These are phyloP conservation scores for Fusarium pseudocircinatum DNA, from an alignment of 2,329 filamentous ascomycete species.

Conservation along the genomic window DNA sequence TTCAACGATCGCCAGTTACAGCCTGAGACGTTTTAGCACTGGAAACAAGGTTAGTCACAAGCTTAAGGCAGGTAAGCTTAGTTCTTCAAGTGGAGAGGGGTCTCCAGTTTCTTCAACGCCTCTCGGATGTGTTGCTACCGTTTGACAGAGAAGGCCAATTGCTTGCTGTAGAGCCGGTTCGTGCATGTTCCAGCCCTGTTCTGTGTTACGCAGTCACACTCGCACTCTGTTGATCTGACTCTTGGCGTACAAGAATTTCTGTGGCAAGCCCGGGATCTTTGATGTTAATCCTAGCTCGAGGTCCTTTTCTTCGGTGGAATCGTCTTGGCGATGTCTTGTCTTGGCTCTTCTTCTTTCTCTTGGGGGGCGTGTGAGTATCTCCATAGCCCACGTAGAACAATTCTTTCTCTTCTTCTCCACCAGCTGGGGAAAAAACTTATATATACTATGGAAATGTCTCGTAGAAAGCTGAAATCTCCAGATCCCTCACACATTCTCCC, in stretches of 20 bases:
- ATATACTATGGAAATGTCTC: conserved; percentile 20
- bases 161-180: background rate
- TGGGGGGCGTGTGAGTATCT: conserved; percentile 17
- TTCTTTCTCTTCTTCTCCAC: conserved; percentile 6
- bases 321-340: conserved; percentile 26
- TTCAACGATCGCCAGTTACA: conserved; percentile 14
- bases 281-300: background rate
- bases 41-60: conserved; percentile 1
- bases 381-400: background rate
- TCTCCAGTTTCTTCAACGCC: background rate
- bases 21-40: conserved; percentile 8
- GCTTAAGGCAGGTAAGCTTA: background rate
- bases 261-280: conserved; percentile 10
- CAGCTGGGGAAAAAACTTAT: conserved; percentile 1
- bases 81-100: background rate
- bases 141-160: background rate
- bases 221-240: conserved; percentile 25
- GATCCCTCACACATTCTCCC: background rate
- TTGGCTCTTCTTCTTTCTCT: background rate
- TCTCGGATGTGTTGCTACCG: background rate
- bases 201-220: background rate
- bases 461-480: conserved; percentile 4
- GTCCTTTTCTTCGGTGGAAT: background rate
- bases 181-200: background rate
- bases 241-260: conserved; percentile 30